phyloP scores from a whole-genome alignment of 257 asterid genomes.

The Scutellaria barbata region DNA sequence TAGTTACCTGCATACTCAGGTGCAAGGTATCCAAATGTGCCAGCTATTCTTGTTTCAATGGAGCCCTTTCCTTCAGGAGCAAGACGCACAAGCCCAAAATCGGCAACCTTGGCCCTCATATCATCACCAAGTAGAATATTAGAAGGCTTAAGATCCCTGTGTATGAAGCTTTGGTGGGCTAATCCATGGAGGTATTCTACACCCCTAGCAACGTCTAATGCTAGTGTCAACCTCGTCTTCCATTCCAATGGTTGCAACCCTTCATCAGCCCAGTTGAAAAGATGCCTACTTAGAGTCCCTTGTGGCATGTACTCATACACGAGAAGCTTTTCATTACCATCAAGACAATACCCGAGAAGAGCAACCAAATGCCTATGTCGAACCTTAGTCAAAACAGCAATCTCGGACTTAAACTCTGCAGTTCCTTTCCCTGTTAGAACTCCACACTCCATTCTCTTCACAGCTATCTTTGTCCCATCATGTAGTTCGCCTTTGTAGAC shows the following conservation, averaged over 20 bases:
- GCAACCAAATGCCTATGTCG: slow-evolving; percentile 93
- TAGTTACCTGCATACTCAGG: slow-evolving; percentile 93
- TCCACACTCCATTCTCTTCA: slow-evolving; percentile 92
- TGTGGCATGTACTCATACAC: slow-evolving; percentile 95
- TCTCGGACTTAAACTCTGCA: slow-evolving; percentile 83
- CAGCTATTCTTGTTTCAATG: slow-evolving; percentile 84
- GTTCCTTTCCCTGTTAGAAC: slow-evolving; percentile 79
- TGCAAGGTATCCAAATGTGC: slow-evolving; percentile 92
- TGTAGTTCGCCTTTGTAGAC: slow-evolving; percentile 89
- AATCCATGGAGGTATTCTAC: slow-evolving; percentile 90
- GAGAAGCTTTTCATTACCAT: slow-evolving; percentile 87
- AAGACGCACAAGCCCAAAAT: slow-evolving; percentile 92
- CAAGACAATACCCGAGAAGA: slow-evolving; percentile 89
- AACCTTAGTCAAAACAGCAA: slow-evolving; percentile 88
- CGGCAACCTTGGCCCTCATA: slow-evolving; percentile 95
- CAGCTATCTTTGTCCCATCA: slow-evolving; percentile 93
- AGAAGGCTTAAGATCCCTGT: slow-evolving; percentile 91
- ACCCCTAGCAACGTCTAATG: slow-evolving; percentile 90
- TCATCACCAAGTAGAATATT: slow-evolving; percentile 92
- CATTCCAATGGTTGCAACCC: slow-evolving; percentile 83
- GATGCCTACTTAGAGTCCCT: slow-evolving; percentile 81
- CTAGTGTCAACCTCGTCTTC: slow-evolving; percentile 77
- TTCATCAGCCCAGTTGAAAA: slow-evolving; percentile 78
- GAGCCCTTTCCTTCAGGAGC: slow-evolving; percentile 97
- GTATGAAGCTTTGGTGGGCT: slow-evolving; percentile 95